phyloP scores from a whole-genome alignment of 2,329 filamentous ascomycete genomes.

The Thielaviopsis populi region DNA sequence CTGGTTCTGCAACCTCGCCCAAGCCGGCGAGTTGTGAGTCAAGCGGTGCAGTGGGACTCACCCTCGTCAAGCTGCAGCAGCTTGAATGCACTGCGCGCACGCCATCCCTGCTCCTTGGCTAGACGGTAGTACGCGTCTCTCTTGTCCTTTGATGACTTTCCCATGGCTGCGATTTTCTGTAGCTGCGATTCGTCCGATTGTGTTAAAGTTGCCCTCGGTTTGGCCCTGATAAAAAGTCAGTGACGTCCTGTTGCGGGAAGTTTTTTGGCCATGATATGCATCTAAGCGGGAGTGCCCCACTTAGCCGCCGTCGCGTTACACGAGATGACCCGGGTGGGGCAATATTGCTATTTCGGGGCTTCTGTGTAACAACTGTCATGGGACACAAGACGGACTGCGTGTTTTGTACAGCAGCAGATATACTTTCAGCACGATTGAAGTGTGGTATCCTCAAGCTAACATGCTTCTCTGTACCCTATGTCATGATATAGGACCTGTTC shows the following conservation, averaged over 20 bases:
- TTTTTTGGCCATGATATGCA: neutral
- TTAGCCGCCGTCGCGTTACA: neutral
- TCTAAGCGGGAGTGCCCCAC: neutral
- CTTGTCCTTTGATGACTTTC: conserved; percentile 97
- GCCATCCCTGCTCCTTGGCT: conserved; percentile 97
- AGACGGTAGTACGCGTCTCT: conserved; percentile 95
- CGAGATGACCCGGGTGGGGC: neutral
- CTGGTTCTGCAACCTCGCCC: neutral
- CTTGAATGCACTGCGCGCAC: conserved; percentile 91
- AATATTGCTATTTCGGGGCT: neutral
- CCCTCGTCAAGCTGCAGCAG: conserved; percentile 84
- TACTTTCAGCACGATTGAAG: too few species aligned
- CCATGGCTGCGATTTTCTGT: conserved; percentile 39
- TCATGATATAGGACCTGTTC: too few species aligned
- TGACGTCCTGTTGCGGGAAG: conserved; percentile 1
- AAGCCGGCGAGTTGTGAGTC: conserved; percentile 12
- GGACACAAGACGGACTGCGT: too few species aligned
- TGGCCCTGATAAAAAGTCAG: neutral
- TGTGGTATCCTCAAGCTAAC: too few species aligned
- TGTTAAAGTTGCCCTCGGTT: too few species aligned
- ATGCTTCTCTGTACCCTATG: too few species aligned
- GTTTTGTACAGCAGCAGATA: too few species aligned
- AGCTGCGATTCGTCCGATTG: too few species aligned
- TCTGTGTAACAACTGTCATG: neutral
- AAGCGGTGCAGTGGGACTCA: conserved; percentile 21